phyloP scores from a whole-genome alignment of 176 grass and related monocot genomes.

The Calamus simplicifolius region DNA sequence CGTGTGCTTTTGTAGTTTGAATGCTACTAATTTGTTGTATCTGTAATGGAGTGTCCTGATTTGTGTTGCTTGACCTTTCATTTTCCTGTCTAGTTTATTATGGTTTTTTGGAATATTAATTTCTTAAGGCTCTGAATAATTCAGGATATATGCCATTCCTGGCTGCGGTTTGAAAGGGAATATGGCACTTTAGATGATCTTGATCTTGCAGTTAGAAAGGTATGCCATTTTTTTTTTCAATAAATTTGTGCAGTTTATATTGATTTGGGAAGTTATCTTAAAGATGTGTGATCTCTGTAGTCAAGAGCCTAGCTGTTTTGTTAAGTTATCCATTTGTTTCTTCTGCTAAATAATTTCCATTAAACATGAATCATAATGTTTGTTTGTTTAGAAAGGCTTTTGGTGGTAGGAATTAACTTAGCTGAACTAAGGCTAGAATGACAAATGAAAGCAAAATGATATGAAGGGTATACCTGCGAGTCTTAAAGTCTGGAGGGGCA shows the following conservation, averaged over 20 bases:
- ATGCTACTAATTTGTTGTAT: too few relatives aligned
- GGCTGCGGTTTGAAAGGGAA: conserved; percentile 88
- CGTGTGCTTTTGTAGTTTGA: too few relatives aligned
- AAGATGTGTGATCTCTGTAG: background rate
- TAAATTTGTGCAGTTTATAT: too few relatives aligned
- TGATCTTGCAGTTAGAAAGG: conserved; percentile 90
- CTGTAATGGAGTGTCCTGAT: background rate
- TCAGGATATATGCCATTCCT: conserved; percentile 72
- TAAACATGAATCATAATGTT: too few relatives aligned
- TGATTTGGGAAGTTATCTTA: background rate
- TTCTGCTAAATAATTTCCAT: background rate
- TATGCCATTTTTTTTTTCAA: conserved; percentile 14
- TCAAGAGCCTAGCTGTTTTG: background rate
- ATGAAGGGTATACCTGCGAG: too few relatives aligned
- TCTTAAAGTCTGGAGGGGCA: too few relatives aligned
- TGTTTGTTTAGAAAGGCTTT: too few relatives aligned
- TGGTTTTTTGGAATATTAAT: background rate
- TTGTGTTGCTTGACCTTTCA: background rate
- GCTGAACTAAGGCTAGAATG: too few relatives aligned
- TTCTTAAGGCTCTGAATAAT: conserved; percentile 12
- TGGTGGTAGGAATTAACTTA: too few relatives aligned
- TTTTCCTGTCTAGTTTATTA: conserved; percentile 1
- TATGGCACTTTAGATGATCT: conserved; percentile 87
- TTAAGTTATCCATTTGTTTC: background rate
- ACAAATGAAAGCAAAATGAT: too few relatives aligned